phyloP scores from a whole-genome alignment of 495 filamentous ascomycete genomes.

The Pseudotulostoma volvatum region DNA sequence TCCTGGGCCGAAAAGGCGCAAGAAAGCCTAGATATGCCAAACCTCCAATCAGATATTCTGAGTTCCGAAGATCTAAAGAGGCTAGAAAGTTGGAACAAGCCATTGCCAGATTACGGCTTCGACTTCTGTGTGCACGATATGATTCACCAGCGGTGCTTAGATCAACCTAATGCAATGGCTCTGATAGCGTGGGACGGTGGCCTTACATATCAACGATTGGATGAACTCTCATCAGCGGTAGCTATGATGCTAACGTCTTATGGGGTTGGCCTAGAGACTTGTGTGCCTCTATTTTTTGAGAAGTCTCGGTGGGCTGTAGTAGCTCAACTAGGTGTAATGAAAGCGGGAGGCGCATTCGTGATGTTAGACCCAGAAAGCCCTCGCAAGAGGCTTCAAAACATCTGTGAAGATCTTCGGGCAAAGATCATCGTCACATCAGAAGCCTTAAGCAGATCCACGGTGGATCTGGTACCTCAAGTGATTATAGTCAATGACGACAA shows the following conservation, averaged over 20 bases:
- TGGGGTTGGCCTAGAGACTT: conserved; percentile 15
- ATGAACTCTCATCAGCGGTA: conserved; percentile 13
- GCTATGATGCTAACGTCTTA: conserved; percentile 13
- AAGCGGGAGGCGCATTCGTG: conserved; percentile 41
- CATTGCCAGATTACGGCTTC: too few relatives aligned
- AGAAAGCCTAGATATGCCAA: too few relatives aligned
- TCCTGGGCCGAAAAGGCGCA: too few relatives aligned
- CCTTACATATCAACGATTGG: conserved; percentile 33
- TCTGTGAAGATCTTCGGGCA: conserved; percentile 39
- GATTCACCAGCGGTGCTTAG: neutral
- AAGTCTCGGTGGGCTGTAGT: conserved; percentile 30
- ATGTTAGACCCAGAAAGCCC: conserved; percentile 35
- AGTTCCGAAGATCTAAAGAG: too few relatives aligned
- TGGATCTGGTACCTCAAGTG: neutral
- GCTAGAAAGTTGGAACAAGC: too few relatives aligned
- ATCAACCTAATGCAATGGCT: conserved; percentile 15
- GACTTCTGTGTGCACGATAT: neutral
- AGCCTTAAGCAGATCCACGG: neutral
- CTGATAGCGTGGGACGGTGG: conserved; percentile 28
- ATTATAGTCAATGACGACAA: too few relatives aligned
- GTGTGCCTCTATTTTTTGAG: conserved; percentile 29
- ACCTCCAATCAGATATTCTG: too few relatives aligned
- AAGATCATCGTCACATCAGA: neutral
- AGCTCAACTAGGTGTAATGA: conserved; percentile 27
- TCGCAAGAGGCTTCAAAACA: conserved; percentile 19